A percentile compares a stretch with the other conserved stretches of the same genome.
Evolutionary conservation across 1,139 yeast species (phyloP).

Genomic region (Meyerozyma smithsonii): DNA sequence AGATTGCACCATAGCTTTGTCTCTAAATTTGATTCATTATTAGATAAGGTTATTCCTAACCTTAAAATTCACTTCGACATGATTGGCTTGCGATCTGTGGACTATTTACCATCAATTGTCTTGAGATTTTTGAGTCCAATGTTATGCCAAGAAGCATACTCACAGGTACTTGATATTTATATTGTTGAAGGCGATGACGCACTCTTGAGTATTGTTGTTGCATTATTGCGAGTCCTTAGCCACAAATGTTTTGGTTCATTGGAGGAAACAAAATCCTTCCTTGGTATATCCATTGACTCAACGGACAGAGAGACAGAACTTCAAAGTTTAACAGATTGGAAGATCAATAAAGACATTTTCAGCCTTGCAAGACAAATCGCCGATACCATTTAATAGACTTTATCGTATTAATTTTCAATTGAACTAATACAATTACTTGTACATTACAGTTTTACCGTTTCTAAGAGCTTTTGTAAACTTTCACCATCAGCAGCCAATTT

Average conservation of each 20-base stretch:
- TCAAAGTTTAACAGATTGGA: constrained; percentile 5
- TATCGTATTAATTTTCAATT: neutral
- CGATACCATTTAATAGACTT: neutral
- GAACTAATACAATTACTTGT: neutral
- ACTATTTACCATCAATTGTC: constrained; percentile 20
- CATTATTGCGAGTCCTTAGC: constrained; percentile 42
- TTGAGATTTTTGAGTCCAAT: constrained; percentile 19
- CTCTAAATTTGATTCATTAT: constrained; percentile 42
- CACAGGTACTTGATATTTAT: constrained; percentile 47
- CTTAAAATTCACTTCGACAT: constrained; percentile 48
- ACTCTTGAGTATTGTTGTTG: constrained; percentile 44
- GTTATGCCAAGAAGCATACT: constrained; percentile 22
- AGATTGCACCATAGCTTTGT: constrained; percentile 15
- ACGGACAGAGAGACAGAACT: neutral
- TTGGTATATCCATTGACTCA: constrained; percentile 21
- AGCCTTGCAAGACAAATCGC: neutral
- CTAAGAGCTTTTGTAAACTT: constrained; percentile 51
- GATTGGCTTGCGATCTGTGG: constrained; percentile 28
- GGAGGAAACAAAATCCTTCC: constrained; percentile 36
- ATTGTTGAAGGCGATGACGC: constrained; percentile 59
- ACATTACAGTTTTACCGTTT: constrained; percentile 28
- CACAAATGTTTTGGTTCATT: constrained; percentile 50
- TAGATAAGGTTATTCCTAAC: constrained; percentile 39
- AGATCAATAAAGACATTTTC: constrained; percentile 11
- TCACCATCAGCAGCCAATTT: constrained; percentile 67